Conservation (phyloP, 2,329 filamentous ascomycete species). For the Colletotrichum higginsianum region DNA sequence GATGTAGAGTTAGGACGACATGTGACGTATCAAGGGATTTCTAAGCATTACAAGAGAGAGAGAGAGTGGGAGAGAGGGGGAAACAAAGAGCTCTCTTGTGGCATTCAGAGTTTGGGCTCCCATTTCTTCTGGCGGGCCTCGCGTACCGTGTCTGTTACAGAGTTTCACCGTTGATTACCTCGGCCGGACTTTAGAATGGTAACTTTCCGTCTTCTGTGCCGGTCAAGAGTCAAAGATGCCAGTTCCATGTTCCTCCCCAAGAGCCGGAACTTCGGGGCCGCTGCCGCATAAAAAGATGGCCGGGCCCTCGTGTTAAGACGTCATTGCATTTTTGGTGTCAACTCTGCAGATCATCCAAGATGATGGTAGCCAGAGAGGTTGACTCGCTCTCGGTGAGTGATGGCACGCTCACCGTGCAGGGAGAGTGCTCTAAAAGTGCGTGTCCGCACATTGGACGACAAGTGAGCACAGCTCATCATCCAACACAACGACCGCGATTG, state of each 20-base stretch:
- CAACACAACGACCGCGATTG: too few relatives aligned
- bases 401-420: too few relatives aligned
- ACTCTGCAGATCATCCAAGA: not conserved
- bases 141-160: slow-evolving; percentile 1
- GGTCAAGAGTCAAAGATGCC: not conserved
- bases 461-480: too few relatives aligned
- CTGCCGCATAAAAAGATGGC: not conserved
- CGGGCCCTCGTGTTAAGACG: rapidly evolving
- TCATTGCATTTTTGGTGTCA: too few relatives aligned
- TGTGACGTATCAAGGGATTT: slow-evolving; percentile 31
- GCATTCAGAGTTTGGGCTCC: not conserved
- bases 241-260: too few relatives aligned
- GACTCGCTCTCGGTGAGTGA: too few relatives aligned
- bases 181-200: slow-evolving; percentile 11
- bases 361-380: too few relatives aligned
- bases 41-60: slow-evolving; percentile 5
- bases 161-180: slow-evolving; percentile 17
- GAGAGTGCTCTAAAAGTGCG: not conserved
- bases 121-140: not conserved
- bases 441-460: not conserved
- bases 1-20: slow-evolving; percentile 23
- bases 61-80: not conserved
- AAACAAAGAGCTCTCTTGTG: not conserved
- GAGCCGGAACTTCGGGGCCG: not conserved
- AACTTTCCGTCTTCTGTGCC: slow-evolving; percentile 8